A percentile compares a stretch with the other conserved stretches of the same genome.
These are phyloP conservation scores for Selaginella moellendorffii DNA, from an alignment of 75 land plant genomes.

Conservation along the genomic window DNA sequence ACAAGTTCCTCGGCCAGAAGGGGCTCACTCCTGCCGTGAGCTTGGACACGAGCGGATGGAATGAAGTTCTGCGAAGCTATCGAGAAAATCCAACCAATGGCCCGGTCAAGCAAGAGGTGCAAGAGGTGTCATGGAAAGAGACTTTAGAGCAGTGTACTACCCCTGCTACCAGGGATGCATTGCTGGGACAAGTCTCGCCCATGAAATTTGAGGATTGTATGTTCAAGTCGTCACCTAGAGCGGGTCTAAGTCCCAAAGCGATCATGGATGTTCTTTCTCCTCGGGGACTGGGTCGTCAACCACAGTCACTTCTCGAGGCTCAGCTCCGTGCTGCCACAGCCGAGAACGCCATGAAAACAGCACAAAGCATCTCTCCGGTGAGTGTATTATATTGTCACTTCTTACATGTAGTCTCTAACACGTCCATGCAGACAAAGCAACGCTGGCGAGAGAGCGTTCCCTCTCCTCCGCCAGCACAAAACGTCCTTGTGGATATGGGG, in stretches of 20 bases:
- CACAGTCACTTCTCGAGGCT: conserved; percentile 16
- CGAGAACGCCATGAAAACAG: conserved; percentile 15
- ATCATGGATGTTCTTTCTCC: conserved; percentile 20
- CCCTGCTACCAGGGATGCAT: conserved; percentile 10
- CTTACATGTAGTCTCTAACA: too few relatives aligned
- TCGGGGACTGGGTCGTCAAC: conserved; percentile 21
- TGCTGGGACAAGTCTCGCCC: conserved; percentile 9
- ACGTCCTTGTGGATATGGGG: too few relatives aligned
- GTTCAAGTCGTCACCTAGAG: background rate
- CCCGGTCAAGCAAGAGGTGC: conserved; percentile 12
- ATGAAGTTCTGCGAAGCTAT: background rate
- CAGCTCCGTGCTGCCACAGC: conserved; percentile 18
- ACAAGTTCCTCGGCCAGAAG: background rate
- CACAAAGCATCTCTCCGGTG: background rate
- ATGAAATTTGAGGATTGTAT: background rate
- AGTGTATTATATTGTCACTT: too few relatives aligned
- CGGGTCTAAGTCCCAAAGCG: conserved; percentile 13
- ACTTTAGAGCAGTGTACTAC: conserved; percentile 20
- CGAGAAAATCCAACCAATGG: background rate
- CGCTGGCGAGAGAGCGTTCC: too few relatives aligned
- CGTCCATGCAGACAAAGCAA: too few relatives aligned
- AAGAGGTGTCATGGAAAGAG: conserved; percentile 12
- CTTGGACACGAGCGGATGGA: conserved; percentile 1
- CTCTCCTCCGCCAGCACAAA: too few relatives aligned
- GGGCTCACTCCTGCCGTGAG: background rate